Conservation (phyloP, 2,329 filamentous ascomycete species). For the Fusarium subglutinans region DNA sequence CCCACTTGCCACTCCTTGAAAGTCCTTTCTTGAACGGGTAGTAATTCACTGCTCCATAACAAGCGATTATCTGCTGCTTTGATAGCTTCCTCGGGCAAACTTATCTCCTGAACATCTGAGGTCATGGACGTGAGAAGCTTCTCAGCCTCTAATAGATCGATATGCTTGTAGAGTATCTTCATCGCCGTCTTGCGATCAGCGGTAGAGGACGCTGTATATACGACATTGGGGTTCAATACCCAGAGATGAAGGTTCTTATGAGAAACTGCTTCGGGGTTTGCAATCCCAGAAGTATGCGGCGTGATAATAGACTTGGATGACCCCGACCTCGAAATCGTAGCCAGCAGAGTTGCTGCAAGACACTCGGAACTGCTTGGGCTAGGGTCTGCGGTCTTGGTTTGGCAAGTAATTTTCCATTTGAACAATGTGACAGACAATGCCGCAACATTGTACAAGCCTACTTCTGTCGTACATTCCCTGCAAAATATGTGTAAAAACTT, state of each 20-base stretch:
- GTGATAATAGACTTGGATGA: conserved; percentile 65
- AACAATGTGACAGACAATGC: conserved; percentile 60
- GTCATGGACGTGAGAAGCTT: conserved; percentile 60
- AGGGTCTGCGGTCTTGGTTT: conserved; percentile 38
- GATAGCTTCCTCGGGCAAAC: conserved; percentile 62
- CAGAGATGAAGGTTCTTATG: conserved; percentile 57
- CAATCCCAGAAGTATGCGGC: conserved; percentile 42
- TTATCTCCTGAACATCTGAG: conserved; percentile 68
- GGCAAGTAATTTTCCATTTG: conserved; percentile 65
- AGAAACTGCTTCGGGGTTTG: not conserved
- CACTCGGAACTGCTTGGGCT: conserved; percentile 59
- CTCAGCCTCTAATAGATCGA: conserved; percentile 56
- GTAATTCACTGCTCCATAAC: conserved; percentile 56
- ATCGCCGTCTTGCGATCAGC: conserved; percentile 52
- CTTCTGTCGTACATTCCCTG: conserved; percentile 53
- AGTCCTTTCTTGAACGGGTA: conserved; percentile 64
- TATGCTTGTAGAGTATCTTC: conserved; percentile 62
- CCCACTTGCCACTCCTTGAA: conserved; percentile 76
- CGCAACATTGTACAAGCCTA: conserved; percentile 60
- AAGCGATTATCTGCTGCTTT: conserved; percentile 55
- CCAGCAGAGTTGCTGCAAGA: conserved; percentile 61
- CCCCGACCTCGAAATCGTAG: conserved; percentile 64
- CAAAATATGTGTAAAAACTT: conserved; percentile 57
- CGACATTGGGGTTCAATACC: conserved; percentile 65
- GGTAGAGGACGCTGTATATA: conserved; percentile 57